Evolutionary conservation across 805 yeast genomes (phyloP).

Genomic region (Candida wancherniae): DNA sequence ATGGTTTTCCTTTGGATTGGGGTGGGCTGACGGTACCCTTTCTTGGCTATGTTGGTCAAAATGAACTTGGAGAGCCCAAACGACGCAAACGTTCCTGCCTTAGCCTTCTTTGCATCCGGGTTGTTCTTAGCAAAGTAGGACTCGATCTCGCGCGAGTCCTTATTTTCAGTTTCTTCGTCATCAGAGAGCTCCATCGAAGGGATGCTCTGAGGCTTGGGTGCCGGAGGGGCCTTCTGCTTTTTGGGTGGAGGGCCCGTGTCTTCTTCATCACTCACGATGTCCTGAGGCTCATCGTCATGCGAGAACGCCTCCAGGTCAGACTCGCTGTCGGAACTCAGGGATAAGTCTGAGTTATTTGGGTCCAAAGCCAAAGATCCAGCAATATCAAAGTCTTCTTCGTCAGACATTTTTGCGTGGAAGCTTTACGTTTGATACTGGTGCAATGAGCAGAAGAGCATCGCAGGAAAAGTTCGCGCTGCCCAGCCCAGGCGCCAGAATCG

Average conservation of each 20-base stretch:
- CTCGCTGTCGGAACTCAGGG: constrained; percentile 13
- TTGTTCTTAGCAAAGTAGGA: constrained; percentile 38
- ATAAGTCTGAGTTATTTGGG: constrained; percentile 20
- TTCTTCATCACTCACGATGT: constrained; percentile 49
- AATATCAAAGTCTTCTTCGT: constrained; percentile 55
- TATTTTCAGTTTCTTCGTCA: constrained; percentile 29
- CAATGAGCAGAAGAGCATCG: constrained; percentile 18
- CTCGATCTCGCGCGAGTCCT: constrained; percentile 44
- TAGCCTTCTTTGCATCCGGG: constrained; percentile 52
- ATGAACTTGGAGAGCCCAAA: constrained; percentile 79
- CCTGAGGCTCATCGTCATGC: constrained; percentile 25
- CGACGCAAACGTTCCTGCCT: constrained; percentile 81
- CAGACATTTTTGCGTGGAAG: constrained; percentile 12
- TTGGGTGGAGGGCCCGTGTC: constrained; percentile 21
- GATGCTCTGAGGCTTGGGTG: constrained; percentile 26
- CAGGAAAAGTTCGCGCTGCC: constrained; percentile 8
- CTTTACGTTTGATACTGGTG: not conserved
- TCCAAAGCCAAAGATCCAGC: constrained; percentile 53
- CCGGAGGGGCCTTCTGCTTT: constrained; percentile 23
- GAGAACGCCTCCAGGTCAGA: constrained; percentile 5
- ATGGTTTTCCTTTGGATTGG: constrained; percentile 97
- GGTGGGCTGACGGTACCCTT: constrained; percentile 93
- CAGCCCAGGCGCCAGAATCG: too few species aligned
- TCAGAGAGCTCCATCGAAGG: constrained; percentile 53
- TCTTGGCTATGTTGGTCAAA: constrained; percentile 64